Evolutionary conservation across 495 filamentous ascomycete species (phyloP).

Genomic region (Pyrenula massariospora): DNA sequence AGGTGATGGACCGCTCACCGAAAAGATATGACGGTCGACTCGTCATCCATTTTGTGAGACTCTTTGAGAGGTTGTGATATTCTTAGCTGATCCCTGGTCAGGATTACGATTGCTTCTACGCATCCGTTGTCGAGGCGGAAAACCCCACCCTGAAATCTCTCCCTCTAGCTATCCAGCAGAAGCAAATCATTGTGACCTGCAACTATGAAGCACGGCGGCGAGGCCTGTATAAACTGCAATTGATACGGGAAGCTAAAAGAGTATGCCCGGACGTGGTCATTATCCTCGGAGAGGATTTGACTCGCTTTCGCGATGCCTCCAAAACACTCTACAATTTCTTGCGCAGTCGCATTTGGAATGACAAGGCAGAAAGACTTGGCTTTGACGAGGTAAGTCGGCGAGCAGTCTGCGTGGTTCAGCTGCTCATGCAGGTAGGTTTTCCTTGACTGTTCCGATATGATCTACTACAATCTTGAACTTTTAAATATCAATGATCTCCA

Average conservation of each 20-base stretch:
- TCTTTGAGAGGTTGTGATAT: conserved; percentile 4
- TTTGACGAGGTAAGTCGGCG: conserved; percentile 59
- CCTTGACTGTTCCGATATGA: conserved; percentile 73
- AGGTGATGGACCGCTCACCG: conserved; percentile 14
- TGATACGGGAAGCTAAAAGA: conserved; percentile 68
- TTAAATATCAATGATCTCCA: conserved; percentile 53
- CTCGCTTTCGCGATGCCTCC: conserved; percentile 73
- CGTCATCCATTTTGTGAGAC: conserved; percentile 70
- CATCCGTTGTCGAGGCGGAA: conserved; percentile 73
- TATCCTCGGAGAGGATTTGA: conserved; percentile 76
- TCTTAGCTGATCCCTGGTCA: conserved; percentile 15
- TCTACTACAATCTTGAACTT: conserved; percentile 63
- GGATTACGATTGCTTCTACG: conserved; percentile 95
- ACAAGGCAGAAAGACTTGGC: conserved; percentile 64
- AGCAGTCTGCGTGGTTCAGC: background rate
- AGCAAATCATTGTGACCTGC: conserved; percentile 88
- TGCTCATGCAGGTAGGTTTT: conserved; percentile 31
- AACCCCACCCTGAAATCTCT: conserved; percentile 59
- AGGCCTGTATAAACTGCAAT: conserved; percentile 73
- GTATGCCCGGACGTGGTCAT: conserved; percentile 77
- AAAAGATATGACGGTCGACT: conserved; percentile 51
- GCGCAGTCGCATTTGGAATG: conserved; percentile 59
- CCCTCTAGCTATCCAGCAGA: conserved; percentile 70
- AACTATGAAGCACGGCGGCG: conserved; percentile 77
- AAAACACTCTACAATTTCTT: conserved; percentile 67